Evolutionary conservation across 768 basidiomycete species (phyloP), one percentile per base, ranked within the genome.

Genomic region (Coprinellus micaceus): DNA sequence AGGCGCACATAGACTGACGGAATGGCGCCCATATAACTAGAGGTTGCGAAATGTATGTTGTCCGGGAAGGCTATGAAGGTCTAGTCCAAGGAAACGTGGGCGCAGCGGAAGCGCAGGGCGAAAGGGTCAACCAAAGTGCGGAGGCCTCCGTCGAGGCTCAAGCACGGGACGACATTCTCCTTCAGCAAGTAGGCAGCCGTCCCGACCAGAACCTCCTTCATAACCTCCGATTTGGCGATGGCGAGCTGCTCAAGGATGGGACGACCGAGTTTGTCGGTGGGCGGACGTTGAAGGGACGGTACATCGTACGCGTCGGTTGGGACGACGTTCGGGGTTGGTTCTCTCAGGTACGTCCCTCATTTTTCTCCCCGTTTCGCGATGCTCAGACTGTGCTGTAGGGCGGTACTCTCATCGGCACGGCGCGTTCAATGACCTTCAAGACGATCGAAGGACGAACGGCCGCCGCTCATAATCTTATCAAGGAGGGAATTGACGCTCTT

Each of bases 21-120:
- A n/a, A n/a, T n/a, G n/a, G n/a, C n/a, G n/a, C n/a, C n/a, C n/a
- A n/a, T n/a, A n/a, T 29, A 29, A 25, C 19, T 65, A 96, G 97
- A 74, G 95, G 94, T 33, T 98, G 94, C 71, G 92, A 98, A 69
- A 88, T 91, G 13, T 99, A 86, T 80, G 86, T 98, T 60, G 91
- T 99, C 57, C 90, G 97, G 36, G 97, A 99, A 74, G 97, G 97
- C 37, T 99, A 98, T 76, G 95, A 98, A 69, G 97, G 97, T 22
- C 86, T 98, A 58, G 95, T 99, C 11, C 83, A 89, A 56, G 97
- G 97, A n/a, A 98, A 95, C 71, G 67, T 74, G 2, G 76, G 79
- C 25, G 59, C 64, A 26, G 60, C 54, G 15, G 63, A 69, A 44
- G 59, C 61, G 21, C 52, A 61, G 6, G 66, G 49, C 0, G 41